phyloP scores from a whole-genome alignment of 352 stramenopile genomes.

The Phytophthora agathidicida region DNA sequence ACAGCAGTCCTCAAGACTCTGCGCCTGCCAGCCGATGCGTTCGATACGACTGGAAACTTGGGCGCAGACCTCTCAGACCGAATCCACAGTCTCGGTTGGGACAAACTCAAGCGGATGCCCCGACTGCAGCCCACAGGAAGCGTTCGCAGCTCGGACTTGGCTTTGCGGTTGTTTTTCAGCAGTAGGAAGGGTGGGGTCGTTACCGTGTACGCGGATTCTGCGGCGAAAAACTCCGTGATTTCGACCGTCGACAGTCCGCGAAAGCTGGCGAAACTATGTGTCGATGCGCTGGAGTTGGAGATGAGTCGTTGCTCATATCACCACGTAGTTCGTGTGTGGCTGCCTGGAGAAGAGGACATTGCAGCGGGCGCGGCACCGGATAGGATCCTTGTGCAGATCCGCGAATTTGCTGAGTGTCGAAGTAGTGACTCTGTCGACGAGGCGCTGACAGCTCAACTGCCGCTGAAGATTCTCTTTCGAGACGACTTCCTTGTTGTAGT shows the following conservation, averaged over 20 bases:
- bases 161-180: constrained; percentile 35
- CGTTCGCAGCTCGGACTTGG: constrained; percentile 37
- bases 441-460: constrained; percentile 16
- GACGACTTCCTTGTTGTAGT: constrained; percentile 66
- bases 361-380: constrained; percentile 34
- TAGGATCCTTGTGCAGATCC: constrained; percentile 52
- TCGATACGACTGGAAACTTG: constrained; percentile 4
- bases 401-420: constrained; percentile 40
- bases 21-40: constrained; percentile 17
- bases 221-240: constrained; percentile 19
- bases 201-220: constrained; percentile 12
- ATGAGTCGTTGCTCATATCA: constrained; percentile 19
- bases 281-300: constrained; percentile 29
- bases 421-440: constrained; percentile 9
- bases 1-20: constrained; percentile 7
- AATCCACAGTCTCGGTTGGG: constrained; percentile 19
- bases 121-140: constrained; percentile 32
- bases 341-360: constrained; percentile 25
- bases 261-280: constrained; percentile 38
- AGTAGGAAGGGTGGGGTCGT: constrained; percentile 16
- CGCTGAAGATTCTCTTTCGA: constrained; percentile 50
- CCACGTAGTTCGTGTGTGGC: constrained; percentile 38
- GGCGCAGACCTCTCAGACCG: not conserved
- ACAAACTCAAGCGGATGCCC: constrained; percentile 30
- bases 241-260: constrained; percentile 26